Conservation (phyloP, 352 stramenopile species). For the Pythium aphanidermatum region DNA sequence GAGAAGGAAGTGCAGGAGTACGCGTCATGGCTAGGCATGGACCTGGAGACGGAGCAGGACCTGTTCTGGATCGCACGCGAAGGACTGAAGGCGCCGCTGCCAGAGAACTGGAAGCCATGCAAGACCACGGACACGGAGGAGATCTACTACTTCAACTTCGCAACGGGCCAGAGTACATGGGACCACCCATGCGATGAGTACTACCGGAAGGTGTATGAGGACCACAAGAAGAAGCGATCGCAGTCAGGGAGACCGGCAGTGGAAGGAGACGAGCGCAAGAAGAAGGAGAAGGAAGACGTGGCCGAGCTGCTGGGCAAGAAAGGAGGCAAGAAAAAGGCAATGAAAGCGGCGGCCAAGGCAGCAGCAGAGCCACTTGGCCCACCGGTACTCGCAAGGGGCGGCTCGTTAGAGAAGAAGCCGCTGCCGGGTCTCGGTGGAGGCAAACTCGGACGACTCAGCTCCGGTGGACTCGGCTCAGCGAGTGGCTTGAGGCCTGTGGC, state of each 20-base stretch:
- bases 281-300: constrained; percentile 78
- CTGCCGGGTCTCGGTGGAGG: constrained; percentile 34
- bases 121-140: constrained; percentile 94
- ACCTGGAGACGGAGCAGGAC: constrained; percentile 86
- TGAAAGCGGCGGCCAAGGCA: constrained; percentile 14
- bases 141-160: constrained; percentile 97
- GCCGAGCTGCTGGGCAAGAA: constrained; percentile 67
- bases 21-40: constrained; percentile 94
- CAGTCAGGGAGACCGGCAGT: neutral
- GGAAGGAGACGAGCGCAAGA: constrained; percentile 69
- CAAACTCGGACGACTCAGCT: constrained; percentile 15
- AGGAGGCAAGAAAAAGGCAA: constrained; percentile 37
- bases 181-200: constrained; percentile 94
- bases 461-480: constrained; percentile 9
- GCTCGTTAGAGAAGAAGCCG: constrained; percentile 69
- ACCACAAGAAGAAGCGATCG: constrained; percentile 82
- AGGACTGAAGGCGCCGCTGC: constrained; percentile 90
- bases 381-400: constrained; percentile 28
- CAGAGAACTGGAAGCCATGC: constrained; percentile 94
- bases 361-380: constrained; percentile 32
- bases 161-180: constrained; percentile 89
- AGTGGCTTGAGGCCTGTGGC: constrained; percentile 35
- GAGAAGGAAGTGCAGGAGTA: constrained; percentile 92
- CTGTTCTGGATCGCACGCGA: constrained; percentile 94
- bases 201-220: constrained; percentile 91